A percentile compares a stretch with the other conserved stretches of the same genome.
Conservation (phyloP, 2,329 filamentous ascomycete species). For the Trichoderma koningii region DNA sequence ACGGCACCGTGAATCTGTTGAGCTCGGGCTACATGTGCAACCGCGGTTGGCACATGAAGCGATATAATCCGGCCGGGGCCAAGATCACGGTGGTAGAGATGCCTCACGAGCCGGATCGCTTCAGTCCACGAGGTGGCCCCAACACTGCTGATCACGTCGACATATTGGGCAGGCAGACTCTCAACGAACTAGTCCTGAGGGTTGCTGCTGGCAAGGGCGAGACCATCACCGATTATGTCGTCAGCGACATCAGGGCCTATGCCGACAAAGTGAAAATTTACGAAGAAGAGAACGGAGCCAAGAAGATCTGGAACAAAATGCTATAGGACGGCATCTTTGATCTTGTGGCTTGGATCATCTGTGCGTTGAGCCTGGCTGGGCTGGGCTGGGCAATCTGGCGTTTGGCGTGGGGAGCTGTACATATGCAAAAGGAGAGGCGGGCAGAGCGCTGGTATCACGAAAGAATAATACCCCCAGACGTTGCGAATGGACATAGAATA, state of each 20-base stretch:
- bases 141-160: constrained; percentile 90
- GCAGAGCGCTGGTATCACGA: constrained; percentile 5
- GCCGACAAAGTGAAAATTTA: constrained; percentile 80
- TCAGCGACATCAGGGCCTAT: constrained; percentile 81
- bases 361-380: not conserved
- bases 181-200: constrained; percentile 87
- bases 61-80: constrained; percentile 85
- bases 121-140: constrained; percentile 74
- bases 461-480: constrained; percentile 19
- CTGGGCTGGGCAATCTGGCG: constrained; percentile 22
- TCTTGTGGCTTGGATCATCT: not conserved
- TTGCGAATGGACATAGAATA: constrained; percentile 18
- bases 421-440: constrained; percentile 10
- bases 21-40: constrained; percentile 96
- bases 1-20: constrained; percentile 92
- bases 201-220: constrained; percentile 85
- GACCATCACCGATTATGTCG: constrained; percentile 72
- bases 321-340: constrained; percentile 5
- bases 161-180: constrained; percentile 81
- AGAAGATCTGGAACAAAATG: not conserved
- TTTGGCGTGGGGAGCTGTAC: constrained; percentile 24
- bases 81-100: constrained; percentile 90
- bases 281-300: constrained; percentile 56
- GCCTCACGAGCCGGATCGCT: constrained; percentile 92
- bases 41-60: constrained; percentile 88